A percentile compares a stretch with the other conserved stretches of the same genome.
Evolutionary conservation across 371 early-diverging fungal species (phyloP).

Genomic region (Capillidium heterosporum): DNA sequence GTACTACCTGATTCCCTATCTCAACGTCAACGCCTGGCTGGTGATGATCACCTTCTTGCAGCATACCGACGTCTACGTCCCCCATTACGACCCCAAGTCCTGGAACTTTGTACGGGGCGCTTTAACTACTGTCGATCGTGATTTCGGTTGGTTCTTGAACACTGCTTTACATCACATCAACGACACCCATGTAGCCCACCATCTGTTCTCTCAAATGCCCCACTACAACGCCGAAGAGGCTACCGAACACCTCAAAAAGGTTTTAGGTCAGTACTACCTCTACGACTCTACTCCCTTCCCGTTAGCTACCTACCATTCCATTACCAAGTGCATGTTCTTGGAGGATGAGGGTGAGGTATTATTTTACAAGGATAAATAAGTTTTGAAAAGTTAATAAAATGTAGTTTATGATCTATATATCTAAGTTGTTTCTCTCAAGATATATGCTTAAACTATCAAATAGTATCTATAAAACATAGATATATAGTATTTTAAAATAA

Average conservation of each 20-base stretch:
- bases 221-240: constrained; percentile 78
- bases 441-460: too few species aligned
- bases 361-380: constrained; percentile 20
- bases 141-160: constrained; percentile 62
- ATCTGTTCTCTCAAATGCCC: constrained; percentile 79
- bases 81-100: constrained; percentile 52
- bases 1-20: constrained; percentile 74
- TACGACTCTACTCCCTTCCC: constrained; percentile 43
- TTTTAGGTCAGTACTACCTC: constrained; percentile 54
- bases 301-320: constrained; percentile 38
- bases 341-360: constrained; percentile 57
- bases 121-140: constrained; percentile 69
- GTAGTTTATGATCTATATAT: too few species aligned
- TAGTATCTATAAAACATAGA: too few species aligned
- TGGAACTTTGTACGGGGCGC: constrained; percentile 82
- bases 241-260: constrained; percentile 48
- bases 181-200: constrained; percentile 76
- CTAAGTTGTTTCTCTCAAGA: too few species aligned
- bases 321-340: constrained; percentile 51
- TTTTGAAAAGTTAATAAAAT: too few species aligned
- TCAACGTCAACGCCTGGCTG: constrained; percentile 67
- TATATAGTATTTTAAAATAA: too few species aligned
- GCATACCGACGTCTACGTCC: constrained; percentile 65
- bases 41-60: constrained; percentile 77
- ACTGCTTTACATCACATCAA: constrained; percentile 62